These are phyloP conservation scores for Claviceps paspali DNA, from an alignment of 2,329 filamentous ascomycete genomes.

Conservation along the genomic window DNA sequence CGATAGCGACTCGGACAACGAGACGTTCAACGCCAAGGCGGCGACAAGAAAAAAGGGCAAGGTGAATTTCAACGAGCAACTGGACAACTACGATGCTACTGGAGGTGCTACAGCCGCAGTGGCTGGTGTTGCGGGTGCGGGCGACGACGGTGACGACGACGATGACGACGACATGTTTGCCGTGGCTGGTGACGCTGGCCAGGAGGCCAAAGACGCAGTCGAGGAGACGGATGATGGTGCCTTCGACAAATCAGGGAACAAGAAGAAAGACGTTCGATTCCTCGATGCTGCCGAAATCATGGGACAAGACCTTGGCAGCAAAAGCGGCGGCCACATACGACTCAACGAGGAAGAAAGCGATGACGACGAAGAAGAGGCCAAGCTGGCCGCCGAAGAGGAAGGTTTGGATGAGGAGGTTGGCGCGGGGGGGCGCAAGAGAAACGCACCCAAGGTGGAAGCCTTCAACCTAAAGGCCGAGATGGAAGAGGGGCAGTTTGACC, in stretches of 20 bases:
- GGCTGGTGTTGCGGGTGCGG: constrained; percentile 13
- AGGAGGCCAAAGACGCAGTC: constrained; percentile 26
- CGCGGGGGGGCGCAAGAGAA: constrained; percentile 76
- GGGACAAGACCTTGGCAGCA: constrained; percentile 62
- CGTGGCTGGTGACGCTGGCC: constrained; percentile 35
- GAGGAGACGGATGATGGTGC: constrained; percentile 19
- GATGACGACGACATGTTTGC: constrained; percentile 81
- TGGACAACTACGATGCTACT: constrained; percentile 38
- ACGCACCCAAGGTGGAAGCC: constrained; percentile 86
- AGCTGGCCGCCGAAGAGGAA: constrained; percentile 55
- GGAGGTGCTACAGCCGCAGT: constrained; percentile 23
- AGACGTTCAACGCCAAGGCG: constrained; percentile 68
- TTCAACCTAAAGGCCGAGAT: constrained; percentile 89
- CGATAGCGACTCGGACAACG: constrained; percentile 84
- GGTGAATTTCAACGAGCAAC: constrained; percentile 34
- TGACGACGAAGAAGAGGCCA: constrained; percentile 54
- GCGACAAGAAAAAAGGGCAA: constrained; percentile 38
- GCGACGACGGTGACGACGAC: constrained; percentile 40
- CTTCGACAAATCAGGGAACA: constrained; percentile 32
- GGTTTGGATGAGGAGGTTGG: constrained; percentile 81
- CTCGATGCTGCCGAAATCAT: constrained; percentile 50
- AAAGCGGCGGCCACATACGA: constrained; percentile 56
- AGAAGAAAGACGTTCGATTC: constrained; percentile 47
- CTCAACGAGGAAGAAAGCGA: constrained; percentile 40
- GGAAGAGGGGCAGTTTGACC: constrained; percentile 86